phyloP scores from a whole-genome alignment of 1,284 basidiomycete genomes.

The Rugosomyces carneus region DNA sequence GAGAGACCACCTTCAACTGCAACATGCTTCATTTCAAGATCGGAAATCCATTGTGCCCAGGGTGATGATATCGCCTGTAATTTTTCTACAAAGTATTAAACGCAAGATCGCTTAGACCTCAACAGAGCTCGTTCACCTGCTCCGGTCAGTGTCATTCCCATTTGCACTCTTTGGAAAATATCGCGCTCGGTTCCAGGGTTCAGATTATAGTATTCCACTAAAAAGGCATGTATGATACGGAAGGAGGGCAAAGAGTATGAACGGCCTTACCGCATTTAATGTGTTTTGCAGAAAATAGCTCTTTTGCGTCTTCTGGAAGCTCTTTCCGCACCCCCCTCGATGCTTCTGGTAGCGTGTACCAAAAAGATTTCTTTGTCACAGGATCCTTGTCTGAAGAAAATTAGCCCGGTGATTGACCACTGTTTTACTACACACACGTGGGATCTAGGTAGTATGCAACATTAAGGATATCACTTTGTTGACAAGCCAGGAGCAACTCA shows the following conservation, averaged over 20 bases:
- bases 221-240: not conserved
- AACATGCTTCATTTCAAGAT: conserved; percentile 48
- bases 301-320: conserved; percentile 45
- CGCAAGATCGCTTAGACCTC: not conserved
- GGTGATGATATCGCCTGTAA: conserved; percentile 63
- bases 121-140: conserved; percentile 40
- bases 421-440: conserved; percentile 31
- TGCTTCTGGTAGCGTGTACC: conserved; percentile 45
- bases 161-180: conserved; percentile 73
- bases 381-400: conserved; percentile 37
- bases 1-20: conserved; percentile 46
- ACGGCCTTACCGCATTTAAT: conserved; percentile 57
- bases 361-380: conserved; percentile 51
- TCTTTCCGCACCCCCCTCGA: conserved; percentile 34
- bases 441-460: conserved; percentile 31
- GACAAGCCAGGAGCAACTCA: conserved; percentile 26
- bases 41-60: conserved; percentile 49
- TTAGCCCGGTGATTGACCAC: not conserved
- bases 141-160: conserved; percentile 64
- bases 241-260: not conserved
- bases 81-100: conserved; percentile 44
- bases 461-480: not conserved
- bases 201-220: conserved; percentile 55
- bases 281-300: conserved; percentile 42
- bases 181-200: conserved; percentile 51